Percentiles rank a stretch among this genome's conserved stretches.
These are phyloP conservation scores for Saccharomyces paradoxus DNA, from an alignment of 805 yeast species.

Conservation along the genomic window DNA sequence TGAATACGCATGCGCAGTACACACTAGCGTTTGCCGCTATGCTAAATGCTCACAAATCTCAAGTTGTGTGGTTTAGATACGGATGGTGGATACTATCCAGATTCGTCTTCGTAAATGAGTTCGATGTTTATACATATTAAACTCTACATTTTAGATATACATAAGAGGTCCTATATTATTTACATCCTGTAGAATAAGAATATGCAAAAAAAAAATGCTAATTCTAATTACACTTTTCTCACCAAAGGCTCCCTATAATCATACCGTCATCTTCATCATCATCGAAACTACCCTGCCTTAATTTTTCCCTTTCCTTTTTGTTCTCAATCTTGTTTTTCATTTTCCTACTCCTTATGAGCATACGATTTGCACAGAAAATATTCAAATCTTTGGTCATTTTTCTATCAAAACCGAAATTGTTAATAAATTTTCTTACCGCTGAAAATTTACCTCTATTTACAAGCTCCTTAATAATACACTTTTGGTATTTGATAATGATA, in stretches of 20 bases:
- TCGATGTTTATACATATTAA: constrained; percentile 22
- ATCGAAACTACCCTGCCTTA: constrained; percentile 12
- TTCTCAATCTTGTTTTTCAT: constrained; percentile 4
- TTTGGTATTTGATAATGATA: constrained; percentile 16
- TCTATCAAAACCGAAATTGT: constrained; percentile 15
- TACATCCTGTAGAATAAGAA: background rate
- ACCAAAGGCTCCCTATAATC: constrained; percentile 28
- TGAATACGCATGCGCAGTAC: constrained; percentile 29
- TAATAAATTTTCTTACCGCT: constrained; percentile 15
- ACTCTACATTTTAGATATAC: background rate
- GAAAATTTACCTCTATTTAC: constrained; percentile 9
- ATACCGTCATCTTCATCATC: constrained; percentile 24
- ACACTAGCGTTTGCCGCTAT: constrained; percentile 52
- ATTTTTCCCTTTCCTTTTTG: constrained; percentile 2
- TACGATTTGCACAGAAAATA: background rate
- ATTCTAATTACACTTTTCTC: background rate
- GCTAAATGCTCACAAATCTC: constrained; percentile 76
- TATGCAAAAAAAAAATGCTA: background rate
- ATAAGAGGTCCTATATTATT: background rate
- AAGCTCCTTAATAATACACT: constrained; percentile 13
- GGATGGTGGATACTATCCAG: constrained; percentile 76
- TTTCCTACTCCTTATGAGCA: constrained; percentile 7
- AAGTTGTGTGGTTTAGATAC: constrained; percentile 92
- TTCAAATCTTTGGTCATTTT: constrained; percentile 9
- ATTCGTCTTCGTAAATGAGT: constrained; percentile 69